Evolutionary conservation across 2,329 filamentous ascomycete species (phyloP), one percentile per base, ranked within the genome.

Genomic region (Camillea tinctor): DNA sequence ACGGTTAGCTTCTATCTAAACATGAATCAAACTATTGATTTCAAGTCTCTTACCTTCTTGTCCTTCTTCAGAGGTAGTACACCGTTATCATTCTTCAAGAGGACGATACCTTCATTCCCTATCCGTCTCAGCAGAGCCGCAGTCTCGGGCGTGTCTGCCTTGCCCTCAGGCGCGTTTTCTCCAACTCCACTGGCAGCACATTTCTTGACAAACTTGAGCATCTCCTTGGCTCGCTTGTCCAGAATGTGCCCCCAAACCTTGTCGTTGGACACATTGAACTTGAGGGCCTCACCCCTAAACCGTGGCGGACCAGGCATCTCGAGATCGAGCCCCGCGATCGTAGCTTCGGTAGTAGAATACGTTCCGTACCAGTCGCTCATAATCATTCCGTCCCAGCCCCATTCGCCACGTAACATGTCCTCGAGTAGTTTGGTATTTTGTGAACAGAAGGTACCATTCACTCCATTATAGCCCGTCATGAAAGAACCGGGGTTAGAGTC

Each of bases 61-160:
- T 84, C 78, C 68, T 86, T 88, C 36, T 82, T 82, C 3, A 89
- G 73, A 0, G 90, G 90, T 1, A 93, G 77, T 0, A 88, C 72
- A 15, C 77, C 78, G 44, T 82, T 81, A 13, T 91, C 82, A 65
- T 93, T 93, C 76, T 92, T 92, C 54, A 93, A 76, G 13, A 93
- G 79, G 1, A 92, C 89, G 8, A 91, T 86, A 3, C 86, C 86
- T 70, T 92, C 88, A 4, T 86, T 83, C 19, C 88, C 88, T 22
- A 90, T 80, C 57, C 82, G 80, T 19, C 90, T 82, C 21, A 92
- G 81, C 52, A 92, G 77, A 17, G 80, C 82, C 4, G 87, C 82
- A 44, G 86, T 86, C 71, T 89, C 83, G 0, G 83, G 80, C 0
- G 84, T 88, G 68, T 92, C 79, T 7, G 80, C 76, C 0, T 77